Evolutionary conservation across 1,284 basidiomycete genomes (phyloP), one percentile per base, ranked within the genome.

Genomic region (Cystobasidium slooffiae): DNA sequence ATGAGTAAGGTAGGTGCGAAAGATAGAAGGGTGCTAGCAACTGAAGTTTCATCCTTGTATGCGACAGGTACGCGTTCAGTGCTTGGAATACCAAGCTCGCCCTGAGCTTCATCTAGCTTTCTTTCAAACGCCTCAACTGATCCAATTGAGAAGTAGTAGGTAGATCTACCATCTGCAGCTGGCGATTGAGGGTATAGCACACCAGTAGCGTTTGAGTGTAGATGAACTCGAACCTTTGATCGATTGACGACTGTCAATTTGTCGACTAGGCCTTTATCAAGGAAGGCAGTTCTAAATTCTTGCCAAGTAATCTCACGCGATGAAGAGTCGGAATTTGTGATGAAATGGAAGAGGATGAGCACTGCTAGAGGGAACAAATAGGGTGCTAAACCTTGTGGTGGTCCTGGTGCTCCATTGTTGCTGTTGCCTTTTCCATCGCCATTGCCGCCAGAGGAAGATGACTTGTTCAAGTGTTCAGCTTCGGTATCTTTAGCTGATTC

Each of bases 81-180:
- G 72, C 89, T 89, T 7, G 97, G 94, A 73, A 98, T 96, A 65
- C 89, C 91, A 43, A 98, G 88, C 83, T 98, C 94, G 56, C 87
- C 86, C 85, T 99, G 97, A 3, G 95, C 94, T 75, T 96, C 90
- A 76, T 97, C 92, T 55, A 99, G 87, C 81, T 92, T 92, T 78
- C 92, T 88, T 83, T 99, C 96, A 82, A 99, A 98, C 5, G 93
- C 93, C 81, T 99, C 96, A 44, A 98, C 90, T 64, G 93, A 96
- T 65, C 97, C 96, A 81, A 99, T 98, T 74, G 93, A 95, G 87
- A 99, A 99, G 84, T 91, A 90, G 84, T 93, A 97, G 43, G 78
- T 78, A 18, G 81, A 78, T 44, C 77, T 65, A 12, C 79, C 80
- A n/a, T 78, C 68, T 10, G 70, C 72, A 44, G 72, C 56, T 31